Conservation (phyloP, 441 rosid species). For the Eutrema salsugineum region DNA sequence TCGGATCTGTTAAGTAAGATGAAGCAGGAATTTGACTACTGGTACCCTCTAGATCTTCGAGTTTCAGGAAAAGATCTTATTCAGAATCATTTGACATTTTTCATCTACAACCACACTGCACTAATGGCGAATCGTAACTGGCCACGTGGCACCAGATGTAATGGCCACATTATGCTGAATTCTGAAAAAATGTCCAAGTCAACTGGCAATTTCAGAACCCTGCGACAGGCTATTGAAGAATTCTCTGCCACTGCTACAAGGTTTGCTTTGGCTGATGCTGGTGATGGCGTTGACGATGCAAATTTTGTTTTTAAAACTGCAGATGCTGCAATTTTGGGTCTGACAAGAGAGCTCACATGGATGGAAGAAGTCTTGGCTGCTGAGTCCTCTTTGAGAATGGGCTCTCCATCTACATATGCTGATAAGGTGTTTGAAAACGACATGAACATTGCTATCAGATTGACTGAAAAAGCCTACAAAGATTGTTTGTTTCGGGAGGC, state of each 20-base stretch:
- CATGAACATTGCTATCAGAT: slow-evolving; percentile 68
- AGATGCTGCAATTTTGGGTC: slow-evolving; percentile 80
- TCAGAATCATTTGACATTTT: slow-evolving; percentile 92
- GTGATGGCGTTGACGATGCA: slow-evolving; percentile 97
- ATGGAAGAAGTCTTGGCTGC: slow-evolving; percentile 76
- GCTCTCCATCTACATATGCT: slow-evolving; percentile 71
- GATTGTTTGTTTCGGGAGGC: slow-evolving; percentile 90
- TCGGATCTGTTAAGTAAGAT: slow-evolving; percentile 58
- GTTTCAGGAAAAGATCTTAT: slow-evolving; percentile 97
- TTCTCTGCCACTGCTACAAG: slow-evolving; percentile 93
- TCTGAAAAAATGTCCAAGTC: slow-evolving; percentile 97
- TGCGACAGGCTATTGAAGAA: slow-evolving; percentile 78
- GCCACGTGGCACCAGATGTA: slow-evolving; percentile 95
- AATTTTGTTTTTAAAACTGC: slow-evolving; percentile 90
- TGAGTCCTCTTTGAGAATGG: slow-evolving; percentile 65
- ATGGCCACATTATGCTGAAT: slow-evolving; percentile 96
- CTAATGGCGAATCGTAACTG: slow-evolving; percentile 72
- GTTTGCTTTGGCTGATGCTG: slow-evolving; percentile 91
- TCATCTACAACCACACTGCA: slow-evolving; percentile 88
- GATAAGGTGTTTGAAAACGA: slow-evolving; percentile 87
- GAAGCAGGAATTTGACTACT: slow-evolving; percentile 94
- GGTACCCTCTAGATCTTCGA: slow-evolving; percentile 97
- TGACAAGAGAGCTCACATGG: slow-evolving; percentile 89
- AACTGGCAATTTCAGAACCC: slow-evolving; percentile 91
- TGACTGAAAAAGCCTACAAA: slow-evolving; percentile 65